phyloP scores from a whole-genome alignment of 2,329 filamentous ascomycete species.

The Fusarium annulatum region DNA sequence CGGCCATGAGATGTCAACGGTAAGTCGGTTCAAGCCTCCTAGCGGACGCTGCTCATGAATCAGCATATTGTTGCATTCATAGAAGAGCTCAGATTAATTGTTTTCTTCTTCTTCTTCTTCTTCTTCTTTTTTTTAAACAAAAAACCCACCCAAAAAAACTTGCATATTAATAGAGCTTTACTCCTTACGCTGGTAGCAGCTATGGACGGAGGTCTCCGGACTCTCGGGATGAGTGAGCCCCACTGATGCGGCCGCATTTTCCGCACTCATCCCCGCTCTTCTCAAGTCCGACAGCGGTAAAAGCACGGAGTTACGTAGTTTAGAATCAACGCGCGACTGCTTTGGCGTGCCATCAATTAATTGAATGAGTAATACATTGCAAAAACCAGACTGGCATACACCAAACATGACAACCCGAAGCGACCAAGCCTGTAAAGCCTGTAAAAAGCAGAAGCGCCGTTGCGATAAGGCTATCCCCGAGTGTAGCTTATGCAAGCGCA shows the following conservation, averaged over 20 bases:
- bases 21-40: rapidly evolving
- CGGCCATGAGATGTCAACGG: rapidly evolving
- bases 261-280: background rate
- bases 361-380: background rate
- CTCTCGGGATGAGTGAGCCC: rapidly evolving
- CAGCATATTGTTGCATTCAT: rapidly evolving
- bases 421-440: background rate
- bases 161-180: background rate
- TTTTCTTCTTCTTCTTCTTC: no score
- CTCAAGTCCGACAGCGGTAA: background rate
- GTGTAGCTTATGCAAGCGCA: background rate
- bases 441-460: background rate
- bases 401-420: background rate
- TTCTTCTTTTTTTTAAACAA: no score
- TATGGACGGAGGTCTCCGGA: background rate
- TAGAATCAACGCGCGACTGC: no score
- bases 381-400: rapidly evolving
- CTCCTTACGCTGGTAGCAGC: background rate
- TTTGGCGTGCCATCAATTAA: background rate
- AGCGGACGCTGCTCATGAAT: rapidly evolving
- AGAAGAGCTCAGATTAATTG: rapidly evolving
- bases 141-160: no score
- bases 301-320: background rate
- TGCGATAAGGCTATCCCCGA: background rate
- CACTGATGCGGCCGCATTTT: background rate